phyloP scores from a whole-genome alignment of 1,139 yeast species.

The Lodderomyces orthopsilosis region DNA sequence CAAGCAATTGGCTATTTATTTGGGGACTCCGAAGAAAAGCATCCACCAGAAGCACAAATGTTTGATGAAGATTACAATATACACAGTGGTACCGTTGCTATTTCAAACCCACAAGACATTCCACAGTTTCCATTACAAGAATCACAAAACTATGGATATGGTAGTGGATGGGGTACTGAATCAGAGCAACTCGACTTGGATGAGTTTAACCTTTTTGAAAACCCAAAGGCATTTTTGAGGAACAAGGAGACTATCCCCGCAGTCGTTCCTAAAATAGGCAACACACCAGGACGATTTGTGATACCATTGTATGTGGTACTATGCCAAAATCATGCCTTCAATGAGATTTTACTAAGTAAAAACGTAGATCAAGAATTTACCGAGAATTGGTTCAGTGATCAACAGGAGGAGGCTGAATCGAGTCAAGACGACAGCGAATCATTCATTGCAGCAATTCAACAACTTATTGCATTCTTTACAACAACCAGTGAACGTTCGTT shows the following conservation, averaged over 20 bases:
- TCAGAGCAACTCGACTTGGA: slow-evolving; percentile 6
- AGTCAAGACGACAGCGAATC: slow-evolving; percentile 3
- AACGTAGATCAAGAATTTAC: slow-evolving; percentile 17
- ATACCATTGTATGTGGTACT: slow-evolving; percentile 25
- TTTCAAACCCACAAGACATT: slow-evolving; percentile 20
- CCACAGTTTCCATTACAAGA: slow-evolving; percentile 11
- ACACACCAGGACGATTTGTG: slow-evolving; percentile 22
- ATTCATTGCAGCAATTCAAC: slow-evolving; percentile 22
- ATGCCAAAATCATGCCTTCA: slow-evolving; percentile 24
- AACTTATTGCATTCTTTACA: slow-evolving; percentile 21
- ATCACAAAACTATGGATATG: slow-evolving; percentile 1
- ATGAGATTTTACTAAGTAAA: slow-evolving; percentile 12
- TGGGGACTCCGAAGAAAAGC: slow-evolving; percentile 28
- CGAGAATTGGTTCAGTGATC: slow-evolving; percentile 17
- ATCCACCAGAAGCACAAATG: slow-evolving; percentile 6
- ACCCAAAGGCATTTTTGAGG: slow-evolving; percentile 5
- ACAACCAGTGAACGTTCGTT: slow-evolving; percentile 22
- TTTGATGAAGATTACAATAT: slow-evolving; percentile 8
- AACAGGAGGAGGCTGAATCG: background rate
- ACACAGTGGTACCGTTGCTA: slow-evolving; percentile 17
- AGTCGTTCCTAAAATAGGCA: slow-evolving; percentile 10
- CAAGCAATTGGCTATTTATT: slow-evolving; percentile 55
- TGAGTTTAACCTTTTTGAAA: slow-evolving; percentile 1
- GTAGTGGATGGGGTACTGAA: slow-evolving; percentile 3
- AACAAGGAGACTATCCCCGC: slow-evolving; percentile 11